Base-by-base conservation (phyloP, 352 stramenopile genomes). In the Pythium brassicae region DNA sequence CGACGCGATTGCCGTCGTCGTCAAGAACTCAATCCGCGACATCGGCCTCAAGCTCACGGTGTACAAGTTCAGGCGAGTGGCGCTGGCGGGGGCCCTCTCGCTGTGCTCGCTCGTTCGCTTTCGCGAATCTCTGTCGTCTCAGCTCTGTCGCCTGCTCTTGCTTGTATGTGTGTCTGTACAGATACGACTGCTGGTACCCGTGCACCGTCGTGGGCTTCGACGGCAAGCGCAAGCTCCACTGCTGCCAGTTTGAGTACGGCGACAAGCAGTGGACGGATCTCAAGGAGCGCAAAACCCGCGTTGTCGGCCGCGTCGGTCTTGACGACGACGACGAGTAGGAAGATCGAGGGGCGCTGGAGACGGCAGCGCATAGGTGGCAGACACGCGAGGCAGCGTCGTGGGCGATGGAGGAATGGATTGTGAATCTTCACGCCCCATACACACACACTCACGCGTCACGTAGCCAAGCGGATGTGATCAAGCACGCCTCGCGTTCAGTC, bases 201-300 rank as follows among this genome's bases (percentile, higher is more conserved):
- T 92, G 83, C 68, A 87, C 69, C 2, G 62, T 92, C 40, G 78
- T 92, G 19, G 79, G 83, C 23, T 92, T 72, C 44, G 83, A 92
- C 40, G 59, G 61, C 32, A 92, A 92, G 52, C 71, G 80, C 19
- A 66, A 68, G 35, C 71, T 90, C 55, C 83, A 92, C 62, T 89
- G 79, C 55, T 90, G 79, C 46, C 78, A 88, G 55, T 92, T 90
- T 49, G 79, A 92, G 39, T 87, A 85, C 47, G 80, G 80, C 4
- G 83, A 93, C 67, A 91, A 91, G 65, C 83, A 92, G 51, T 92
- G 83, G 78, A 77, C 86, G 44, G 70, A 87, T 34, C 63, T 90
- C 34, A 61, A 53, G 8, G 63, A 79, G 11, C 66, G 68, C 51
- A 84, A 85, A 45, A 35, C 77, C 2, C 67, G 84, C n/a, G 47